Conservation (phyloP, 73 alveolate species). For the Uronychia setigera region DNA sequence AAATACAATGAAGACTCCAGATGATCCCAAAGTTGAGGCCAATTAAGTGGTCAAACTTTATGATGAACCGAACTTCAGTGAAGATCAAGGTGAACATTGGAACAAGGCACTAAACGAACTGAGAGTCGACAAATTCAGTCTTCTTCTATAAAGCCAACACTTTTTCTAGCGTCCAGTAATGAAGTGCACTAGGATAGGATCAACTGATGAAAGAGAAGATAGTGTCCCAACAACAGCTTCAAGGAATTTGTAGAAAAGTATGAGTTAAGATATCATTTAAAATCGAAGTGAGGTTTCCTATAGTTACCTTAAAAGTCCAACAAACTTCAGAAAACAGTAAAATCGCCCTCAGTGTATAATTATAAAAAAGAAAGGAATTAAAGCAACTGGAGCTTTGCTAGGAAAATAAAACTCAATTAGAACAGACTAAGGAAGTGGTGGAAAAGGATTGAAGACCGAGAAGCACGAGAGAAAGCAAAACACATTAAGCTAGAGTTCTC, state of each 20-base stretch:
- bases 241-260: not conserved
- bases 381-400: not conserved
- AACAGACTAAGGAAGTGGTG: not conserved
- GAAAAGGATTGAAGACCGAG: not conserved
- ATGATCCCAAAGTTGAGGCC: not conserved
- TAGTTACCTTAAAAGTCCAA: not conserved
- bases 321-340: not conserved
- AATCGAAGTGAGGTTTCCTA: not conserved
- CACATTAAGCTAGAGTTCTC: too few relatives aligned
- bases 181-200: not conserved
- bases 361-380: not conserved
- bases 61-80: not conserved
- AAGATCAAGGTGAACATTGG: not conserved
- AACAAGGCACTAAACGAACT: not conserved
- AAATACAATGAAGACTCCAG: not conserved
- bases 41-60: not conserved
- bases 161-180: not conserved
- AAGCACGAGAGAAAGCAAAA: too few relatives aligned
- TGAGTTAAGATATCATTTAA: not conserved
- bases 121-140: not conserved
- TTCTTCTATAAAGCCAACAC: not conserved
- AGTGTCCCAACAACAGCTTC: not conserved
- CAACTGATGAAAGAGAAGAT: not conserved
- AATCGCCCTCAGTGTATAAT: not conserved
- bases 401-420: not conserved